phyloP scores from a whole-genome alignment of 140 eudicot genomes.

The Bidens hawaiensis region DNA sequence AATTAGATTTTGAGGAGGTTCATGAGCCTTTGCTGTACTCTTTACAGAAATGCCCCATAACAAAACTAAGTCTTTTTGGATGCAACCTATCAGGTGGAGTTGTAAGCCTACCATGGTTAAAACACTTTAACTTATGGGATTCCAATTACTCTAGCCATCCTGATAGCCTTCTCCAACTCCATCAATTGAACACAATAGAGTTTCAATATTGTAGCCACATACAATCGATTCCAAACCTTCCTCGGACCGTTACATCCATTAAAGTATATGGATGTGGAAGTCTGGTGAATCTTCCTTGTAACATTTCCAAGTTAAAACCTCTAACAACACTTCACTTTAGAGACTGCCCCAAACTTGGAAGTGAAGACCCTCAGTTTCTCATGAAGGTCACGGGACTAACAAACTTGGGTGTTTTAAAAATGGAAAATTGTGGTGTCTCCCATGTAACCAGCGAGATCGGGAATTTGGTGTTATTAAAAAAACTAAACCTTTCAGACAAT shows the following conservation, averaged over 20 bases:
- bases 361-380: neutral
- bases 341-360: neutral
- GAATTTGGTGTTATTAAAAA: neutral
- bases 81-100: conserved; percentile 4
- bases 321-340: neutral
- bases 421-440: neutral
- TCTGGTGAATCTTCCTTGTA: neutral
- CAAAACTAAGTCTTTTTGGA: neutral
- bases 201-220: neutral
- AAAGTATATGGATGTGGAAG: neutral
- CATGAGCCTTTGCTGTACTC: neutral
- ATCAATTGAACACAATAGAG: neutral
- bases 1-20: neutral
- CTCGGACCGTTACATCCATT: neutral
- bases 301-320: neutral
- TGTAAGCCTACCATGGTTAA: neutral
- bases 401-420: neutral
- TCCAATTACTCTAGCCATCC: neutral
- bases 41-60: neutral
- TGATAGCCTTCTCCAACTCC: conserved; percentile 1
- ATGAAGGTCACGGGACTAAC: conserved; percentile 5
- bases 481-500: neutral
- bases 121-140: neutral
- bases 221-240: conserved; percentile 3
- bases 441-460: conserved; percentile 10